These are phyloP conservation scores for Parmelia sp. DNA, from an alignment of 495 filamentous ascomycete species.

Conservation along the genomic window DNA sequence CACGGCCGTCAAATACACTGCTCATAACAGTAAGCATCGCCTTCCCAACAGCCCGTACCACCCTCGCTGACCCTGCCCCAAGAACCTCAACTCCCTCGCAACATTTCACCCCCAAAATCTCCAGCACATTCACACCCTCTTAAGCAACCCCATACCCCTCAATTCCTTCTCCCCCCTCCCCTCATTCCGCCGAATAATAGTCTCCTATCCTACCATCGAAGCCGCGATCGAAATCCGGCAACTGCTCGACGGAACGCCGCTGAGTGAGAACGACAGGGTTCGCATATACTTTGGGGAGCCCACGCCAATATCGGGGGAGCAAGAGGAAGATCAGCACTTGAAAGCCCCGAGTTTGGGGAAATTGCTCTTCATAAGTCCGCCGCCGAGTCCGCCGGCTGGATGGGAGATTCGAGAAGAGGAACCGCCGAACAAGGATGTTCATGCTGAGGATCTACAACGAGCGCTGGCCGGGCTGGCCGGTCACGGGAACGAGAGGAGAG, in stretches of 20 bases:
- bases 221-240: constrained; percentile 66
- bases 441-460: constrained; percentile 79
- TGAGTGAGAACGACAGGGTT: constrained; percentile 53
- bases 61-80: constrained; percentile 10
- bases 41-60: neutral
- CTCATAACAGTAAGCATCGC: constrained; percentile 60
- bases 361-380: constrained; percentile 94
- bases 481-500: constrained; percentile 27
- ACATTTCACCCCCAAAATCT: constrained; percentile 78
- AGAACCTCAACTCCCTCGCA: constrained; percentile 67
- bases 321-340: constrained; percentile 62
- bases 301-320: constrained; percentile 56
- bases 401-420: constrained; percentile 89
- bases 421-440: constrained; percentile 87
- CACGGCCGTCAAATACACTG: constrained; percentile 86
- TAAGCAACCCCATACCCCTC: constrained; percentile 60
- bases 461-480: constrained; percentile 63
- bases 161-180: constrained; percentile 88
- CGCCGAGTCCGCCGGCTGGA: constrained; percentile 82
- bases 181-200: constrained; percentile 85
- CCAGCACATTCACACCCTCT: constrained; percentile 64
- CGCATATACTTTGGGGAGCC: constrained; percentile 85
- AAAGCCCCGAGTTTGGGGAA: constrained; percentile 79
- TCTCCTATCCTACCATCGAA: constrained; percentile 69
- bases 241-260: constrained; percentile 60